Base-by-base conservation (phyloP, 352 stramenopile species). In the Aphanomyces euteiches region DNA sequence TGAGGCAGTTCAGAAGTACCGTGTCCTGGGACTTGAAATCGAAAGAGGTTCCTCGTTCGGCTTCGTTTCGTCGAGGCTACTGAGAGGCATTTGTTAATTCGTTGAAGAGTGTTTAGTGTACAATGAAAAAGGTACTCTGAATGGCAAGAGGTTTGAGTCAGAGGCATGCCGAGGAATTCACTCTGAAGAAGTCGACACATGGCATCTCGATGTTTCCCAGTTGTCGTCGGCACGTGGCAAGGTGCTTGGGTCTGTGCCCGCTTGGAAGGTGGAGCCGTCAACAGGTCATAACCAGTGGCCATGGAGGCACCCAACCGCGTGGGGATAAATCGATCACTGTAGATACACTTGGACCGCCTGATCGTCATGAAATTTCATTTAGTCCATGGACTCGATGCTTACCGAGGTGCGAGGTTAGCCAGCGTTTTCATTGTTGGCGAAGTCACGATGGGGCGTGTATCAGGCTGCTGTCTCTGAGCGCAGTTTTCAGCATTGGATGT, bases 271-370 rank as follows among this genome's bases (percentile, higher is more conserved):
- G 81, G 78, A 70, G 89, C 82, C 5, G 80, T 72, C 43, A 76
- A 77, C 19, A 92, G 74, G 5, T 77, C 79, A 28, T 93, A 96
- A 17, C 79, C 83, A 28, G 83, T 84, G 21, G 95, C 87, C 4
- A 96, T 72, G 53, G 92, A 89, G 6, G 87, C 91, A 6, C 77
- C 78, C 12, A 89, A 41, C 7, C 85, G 78, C 7, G 82, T 91
- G 28, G 88, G 88, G 48, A 96, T 95, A 61, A 95, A 96, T 7
- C 88, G 84, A 65, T 96, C 88, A 47, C 85, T 95, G 79, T 96
- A 95, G 68, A 96, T 88, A 63, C 89, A 77, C 67, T 90, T 91
- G 17, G 83, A 87, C 7, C 54, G 54, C 10, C 54, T 61, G 36
- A 7, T 17, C 10, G 36, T 28, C 15, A 36, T 13, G 15, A 37